These are phyloP conservation scores for Xylaria longipes DNA, from an alignment of 495 filamentous ascomycete genomes.

Conservation along the genomic window DNA sequence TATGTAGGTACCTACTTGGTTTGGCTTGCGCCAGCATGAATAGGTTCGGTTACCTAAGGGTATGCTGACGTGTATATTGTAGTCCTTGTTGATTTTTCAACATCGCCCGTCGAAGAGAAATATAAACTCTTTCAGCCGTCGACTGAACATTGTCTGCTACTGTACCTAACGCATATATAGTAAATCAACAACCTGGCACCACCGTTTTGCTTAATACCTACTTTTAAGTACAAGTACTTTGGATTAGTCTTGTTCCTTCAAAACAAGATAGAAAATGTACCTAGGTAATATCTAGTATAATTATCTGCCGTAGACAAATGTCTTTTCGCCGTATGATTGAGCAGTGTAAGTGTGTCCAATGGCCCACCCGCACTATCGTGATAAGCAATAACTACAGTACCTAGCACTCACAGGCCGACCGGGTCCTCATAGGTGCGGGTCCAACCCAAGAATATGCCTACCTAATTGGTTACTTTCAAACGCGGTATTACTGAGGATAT, in stretches of 20 bases:
- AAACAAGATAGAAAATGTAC: background rate
- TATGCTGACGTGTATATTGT: background rate
- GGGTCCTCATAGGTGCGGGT: background rate
- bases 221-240: background rate
- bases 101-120: background rate
- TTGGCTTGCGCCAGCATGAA: background rate
- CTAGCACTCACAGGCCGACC: background rate
- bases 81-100: background rate
- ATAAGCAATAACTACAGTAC: too few species aligned
- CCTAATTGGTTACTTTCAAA: background rate
- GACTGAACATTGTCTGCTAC: background rate
- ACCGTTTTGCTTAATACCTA: background rate
- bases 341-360: background rate
- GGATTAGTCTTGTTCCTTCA: background rate
- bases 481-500: background rate
- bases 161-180: background rate
- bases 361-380: too few species aligned
- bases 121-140: background rate
- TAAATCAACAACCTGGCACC: background rate
- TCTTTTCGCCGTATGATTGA: background rate
- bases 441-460: background rate
- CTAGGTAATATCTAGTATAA: background rate
- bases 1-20: background rate
- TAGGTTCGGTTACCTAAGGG: background rate
- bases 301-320: background rate